phyloP scores from a whole-genome alignment of 169 alveolate species.

The Theileria annulata region DNA sequence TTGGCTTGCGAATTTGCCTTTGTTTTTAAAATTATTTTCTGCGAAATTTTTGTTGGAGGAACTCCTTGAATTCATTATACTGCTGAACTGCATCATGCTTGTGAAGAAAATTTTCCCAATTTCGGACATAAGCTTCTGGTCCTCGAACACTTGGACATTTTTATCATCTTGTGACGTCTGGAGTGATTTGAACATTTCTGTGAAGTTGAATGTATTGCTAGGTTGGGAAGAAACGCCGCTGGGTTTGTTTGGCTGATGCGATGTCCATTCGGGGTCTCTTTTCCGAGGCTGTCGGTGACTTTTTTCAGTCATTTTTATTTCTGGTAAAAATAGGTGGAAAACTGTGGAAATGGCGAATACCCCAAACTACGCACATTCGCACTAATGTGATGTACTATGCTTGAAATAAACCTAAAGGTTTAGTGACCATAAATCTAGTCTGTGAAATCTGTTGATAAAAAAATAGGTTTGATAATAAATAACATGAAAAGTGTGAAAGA shows the following conservation, averaged over 20 bases:
- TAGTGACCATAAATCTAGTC: constrained; percentile 2
- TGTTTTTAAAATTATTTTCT: background rate
- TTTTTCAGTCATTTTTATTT: constrained; percentile 23
- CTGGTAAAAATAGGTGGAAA: background rate
- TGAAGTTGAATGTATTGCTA: background rate
- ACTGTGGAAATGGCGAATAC: background rate
- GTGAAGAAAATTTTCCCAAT: constrained; percentile 62
- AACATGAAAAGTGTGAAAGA: background rate
- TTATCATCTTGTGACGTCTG: background rate
- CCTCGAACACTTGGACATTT: constrained; percentile 4
- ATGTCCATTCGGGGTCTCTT: background rate
- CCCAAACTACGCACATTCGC: constrained; percentile 17
- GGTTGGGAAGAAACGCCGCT: constrained; percentile 5
- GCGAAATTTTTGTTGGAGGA: background rate
- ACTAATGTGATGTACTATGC: background rate
- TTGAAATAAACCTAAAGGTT: background rate
- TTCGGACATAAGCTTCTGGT: constrained; percentile 50
- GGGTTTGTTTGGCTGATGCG: constrained; percentile 1
- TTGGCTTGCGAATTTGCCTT: background rate
- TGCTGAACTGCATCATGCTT: constrained; percentile 60
- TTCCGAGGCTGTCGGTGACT: background rate
- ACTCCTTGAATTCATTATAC: constrained; percentile 31
- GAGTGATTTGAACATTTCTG: constrained; percentile 14
- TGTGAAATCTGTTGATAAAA: background rate
- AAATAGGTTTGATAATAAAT: background rate